Base-by-base conservation (phyloP, 1,284 basidiomycete species). In the Rhodotorula sp. region DNA sequence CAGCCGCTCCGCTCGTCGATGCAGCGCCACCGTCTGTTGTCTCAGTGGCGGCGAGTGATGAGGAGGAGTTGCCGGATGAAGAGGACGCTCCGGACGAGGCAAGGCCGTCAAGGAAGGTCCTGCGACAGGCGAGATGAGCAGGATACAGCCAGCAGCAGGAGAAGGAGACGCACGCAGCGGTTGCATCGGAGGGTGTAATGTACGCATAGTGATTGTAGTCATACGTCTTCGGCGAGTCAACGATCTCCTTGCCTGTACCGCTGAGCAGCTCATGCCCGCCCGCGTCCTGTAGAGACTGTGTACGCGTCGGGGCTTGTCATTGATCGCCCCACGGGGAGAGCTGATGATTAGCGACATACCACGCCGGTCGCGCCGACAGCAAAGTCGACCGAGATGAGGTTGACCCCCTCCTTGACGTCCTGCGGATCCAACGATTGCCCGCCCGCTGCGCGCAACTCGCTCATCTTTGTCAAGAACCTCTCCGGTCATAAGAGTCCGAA, bases 391-490 rank as follows among this genome's bases (percentile, higher is more conserved):
- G 54, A 29, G 32, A 67, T 1, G 8, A 67, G 66, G 50, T 61
- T 67, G 48, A 67, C 60, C 15, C 66, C 66, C 13, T 50, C 54
- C n/a, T 32, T 27, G 44, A 68, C 61, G 37, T 27, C 39, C 25
- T 62, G 54, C 3, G 55, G 48, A 21, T 39, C 41, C 1, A 27
- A 22, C 21, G 48, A 39, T 1, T 29, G 9, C 2, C 67, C 67
- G 8, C 67, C 67, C 2, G 57, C 67, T 69, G 32, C 44, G 48
- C 8, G 37, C 8, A 25, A 5, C 6, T 37, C 1, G 10, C 3
- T 29, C 34, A 41, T 50, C 17, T 6, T 19, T 22, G 6, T 22
- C 22, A 48, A 22, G n/a, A 27, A 2, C 17, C n/a, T 10, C 5
- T 15, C 6, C 9, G 50, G 25, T 3, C 15, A 12, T 3, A 25